Evolutionary conservation across 2,329 filamentous ascomycete genomes (phyloP), one percentile per base, ranked within the genome.

Genomic region (Sporothrix brasiliensis): DNA sequence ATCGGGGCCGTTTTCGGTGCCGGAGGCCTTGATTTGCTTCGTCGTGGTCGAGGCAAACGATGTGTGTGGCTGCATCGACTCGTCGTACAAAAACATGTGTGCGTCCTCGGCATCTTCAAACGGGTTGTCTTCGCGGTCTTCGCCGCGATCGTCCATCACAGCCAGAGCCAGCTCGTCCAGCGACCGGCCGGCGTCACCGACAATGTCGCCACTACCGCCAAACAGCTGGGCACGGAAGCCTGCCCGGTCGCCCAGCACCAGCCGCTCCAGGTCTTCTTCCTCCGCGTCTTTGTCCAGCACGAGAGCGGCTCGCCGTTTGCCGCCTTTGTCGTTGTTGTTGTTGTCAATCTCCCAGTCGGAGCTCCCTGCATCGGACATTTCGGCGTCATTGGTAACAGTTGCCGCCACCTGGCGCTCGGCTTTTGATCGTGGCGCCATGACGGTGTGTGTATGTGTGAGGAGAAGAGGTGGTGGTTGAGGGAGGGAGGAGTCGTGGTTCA

Each of bases 201-300:
- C 76, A 53, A 74, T 83, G 76, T 82, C 88, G 80, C 79, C 81
- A 76, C 49, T 11, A 14, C 49, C 21, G 10, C 81, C 81, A 74
- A 91, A 91, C 67, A 98, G 82, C 54, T 90, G 90, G 70, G 90
- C 85, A 71, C 89, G 87, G 79, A 98, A 98, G 47, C 90, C 92
- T n/a, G 88, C 86, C 61, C 90, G 89, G 80, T 97, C 92, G 69
- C 95, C 95, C 73, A 99, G 92, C 3, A 99, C 91, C 73, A 97
- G 83, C 74, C 89, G 88, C 82, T 97, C 94, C 41, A 97, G 87
- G 78, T 94, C 92, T 77, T 91, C 88, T 79, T 97, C 94, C 68
- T 91, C 89, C 16, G 88, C 89, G 78, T 97, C 93, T 78, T 94
- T 95, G 67, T 91, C 89, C 69, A 78, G 79, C 68, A 80, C 74